These are phyloP conservation scores for Leucoagaricus sp. DNA, from an alignment of 1,284 basidiomycete genomes.

Conservation along the genomic window DNA sequence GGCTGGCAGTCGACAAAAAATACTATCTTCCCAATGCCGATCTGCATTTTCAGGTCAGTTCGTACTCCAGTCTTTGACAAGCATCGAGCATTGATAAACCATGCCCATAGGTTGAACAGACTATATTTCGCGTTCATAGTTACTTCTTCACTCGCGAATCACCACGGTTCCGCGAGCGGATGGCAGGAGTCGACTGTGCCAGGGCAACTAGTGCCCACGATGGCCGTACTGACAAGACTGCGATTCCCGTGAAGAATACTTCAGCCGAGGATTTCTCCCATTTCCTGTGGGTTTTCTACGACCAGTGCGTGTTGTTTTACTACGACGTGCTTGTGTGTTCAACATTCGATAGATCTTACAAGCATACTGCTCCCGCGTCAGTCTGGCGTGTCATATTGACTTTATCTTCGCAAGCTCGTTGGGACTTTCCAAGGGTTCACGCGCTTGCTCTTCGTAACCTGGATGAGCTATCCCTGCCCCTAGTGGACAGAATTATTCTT, in stretches of 20 bases:
- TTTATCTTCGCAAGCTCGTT: conserved; percentile 5
- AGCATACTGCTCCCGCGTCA: background rate
- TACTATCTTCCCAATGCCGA: conserved; percentile 6
- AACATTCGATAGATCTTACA: background rate
- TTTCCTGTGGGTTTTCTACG: conserved; percentile 73
- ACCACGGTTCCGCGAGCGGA: conserved; percentile 42
- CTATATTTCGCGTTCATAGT: conserved; percentile 57
- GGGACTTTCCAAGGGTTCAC: conserved; percentile 17
- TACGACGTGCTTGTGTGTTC: background rate
- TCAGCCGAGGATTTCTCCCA: conserved; percentile 50
- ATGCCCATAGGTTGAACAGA: conserved; percentile 42
- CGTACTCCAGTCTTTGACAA: background rate
- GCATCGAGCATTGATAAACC: background rate
- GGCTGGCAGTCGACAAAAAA: background rate
- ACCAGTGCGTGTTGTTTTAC: conserved; percentile 46
- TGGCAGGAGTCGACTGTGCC: conserved; percentile 39
- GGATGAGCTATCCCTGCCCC: background rate
- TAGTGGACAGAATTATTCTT: conserved; percentile 9
- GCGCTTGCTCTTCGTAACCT: conserved; percentile 9
- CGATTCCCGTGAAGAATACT: conserved; percentile 45
- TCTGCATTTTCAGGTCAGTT: conserved; percentile 2
- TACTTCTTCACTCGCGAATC: conserved; percentile 72
- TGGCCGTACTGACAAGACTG: conserved; percentile 33
- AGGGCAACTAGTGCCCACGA: background rate
- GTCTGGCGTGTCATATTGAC: conserved; percentile 9